Evolutionary conservation across 1,139 yeast genomes (phyloP).

Genomic region (Sugiyamaella sp.): DNA sequence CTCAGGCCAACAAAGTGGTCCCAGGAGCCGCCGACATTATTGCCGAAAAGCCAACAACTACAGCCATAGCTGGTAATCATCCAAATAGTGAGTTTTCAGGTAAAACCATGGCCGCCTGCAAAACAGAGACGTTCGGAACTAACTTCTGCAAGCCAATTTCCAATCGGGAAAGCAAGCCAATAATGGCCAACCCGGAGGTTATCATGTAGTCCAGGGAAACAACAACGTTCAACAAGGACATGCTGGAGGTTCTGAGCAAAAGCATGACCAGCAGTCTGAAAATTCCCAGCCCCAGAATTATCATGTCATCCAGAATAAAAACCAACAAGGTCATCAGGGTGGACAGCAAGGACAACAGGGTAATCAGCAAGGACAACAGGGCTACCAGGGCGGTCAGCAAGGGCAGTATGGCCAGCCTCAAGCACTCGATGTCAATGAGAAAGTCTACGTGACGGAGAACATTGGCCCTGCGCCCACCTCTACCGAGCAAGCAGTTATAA

Average conservation of each 20-base stretch:
- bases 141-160: no score
- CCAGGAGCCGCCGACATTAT: conserved; percentile 31
- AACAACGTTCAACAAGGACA: not conserved
- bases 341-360: not conserved
- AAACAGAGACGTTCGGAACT: no score
- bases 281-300: not conserved
- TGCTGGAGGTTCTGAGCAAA: not conserved
- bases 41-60: conserved; percentile 12
- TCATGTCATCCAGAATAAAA: not conserved
- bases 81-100: no score
- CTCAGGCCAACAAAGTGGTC: conserved; percentile 29
- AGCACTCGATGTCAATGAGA: not conserved
- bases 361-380: not conserved
- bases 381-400: not conserved
- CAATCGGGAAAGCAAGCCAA: no score
- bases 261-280: conserved; percentile 9
- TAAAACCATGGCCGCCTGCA: no score
- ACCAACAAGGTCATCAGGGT: not conserved
- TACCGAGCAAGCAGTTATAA: not conserved
- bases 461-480: not conserved
- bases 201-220: not conserved
- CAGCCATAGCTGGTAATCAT: no score
- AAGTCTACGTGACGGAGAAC: not conserved
- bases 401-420: not conserved
- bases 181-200: not conserved